phyloP scores from a whole-genome alignment of 2,329 filamentous ascomycete species.

The Hypoxylon sp. region DNA sequence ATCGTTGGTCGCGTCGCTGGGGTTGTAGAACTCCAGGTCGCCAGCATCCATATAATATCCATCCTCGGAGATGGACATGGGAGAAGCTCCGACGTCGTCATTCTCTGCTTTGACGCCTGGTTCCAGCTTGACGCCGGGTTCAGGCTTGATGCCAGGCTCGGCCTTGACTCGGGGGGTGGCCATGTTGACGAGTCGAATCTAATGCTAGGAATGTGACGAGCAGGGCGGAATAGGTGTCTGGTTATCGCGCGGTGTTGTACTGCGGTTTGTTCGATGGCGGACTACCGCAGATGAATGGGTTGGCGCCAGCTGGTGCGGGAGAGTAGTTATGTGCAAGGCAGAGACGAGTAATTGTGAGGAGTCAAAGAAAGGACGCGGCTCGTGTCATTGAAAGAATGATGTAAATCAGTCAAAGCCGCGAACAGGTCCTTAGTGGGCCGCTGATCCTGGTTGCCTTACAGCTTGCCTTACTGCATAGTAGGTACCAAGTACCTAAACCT shows the following conservation, averaged over 20 bases:
- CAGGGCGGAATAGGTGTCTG: background rate
- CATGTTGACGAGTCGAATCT: constrained; percentile 31
- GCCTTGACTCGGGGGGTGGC: constrained; percentile 39
- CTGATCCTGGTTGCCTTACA: background rate
- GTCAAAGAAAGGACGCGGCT: constrained; percentile 12
- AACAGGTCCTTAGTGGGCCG: constrained; percentile 1
- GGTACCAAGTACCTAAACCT: too few relatives aligned
- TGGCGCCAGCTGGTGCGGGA: background rate
- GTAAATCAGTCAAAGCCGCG: constrained; percentile 15
- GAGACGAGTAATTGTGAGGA: background rate
- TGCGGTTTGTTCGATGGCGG: background rate
- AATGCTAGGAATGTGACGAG: constrained; percentile 1
- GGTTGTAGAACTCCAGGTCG: constrained; percentile 64
- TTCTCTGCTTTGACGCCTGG: constrained; percentile 58
- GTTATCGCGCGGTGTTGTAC: constrained; percentile 8
- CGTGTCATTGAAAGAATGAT: constrained; percentile 24
- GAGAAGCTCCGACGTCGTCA: constrained; percentile 52
- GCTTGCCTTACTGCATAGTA: background rate
- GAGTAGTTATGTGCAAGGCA: background rate
- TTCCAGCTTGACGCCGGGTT: constrained; percentile 40
- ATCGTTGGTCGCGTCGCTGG: constrained; percentile 48
- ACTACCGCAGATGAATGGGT: background rate
- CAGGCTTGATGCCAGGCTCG: constrained; percentile 38
- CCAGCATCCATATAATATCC: constrained; percentile 71
- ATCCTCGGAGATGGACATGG: constrained; percentile 64